Evolutionary conservation across 768 basidiomycete genomes (phyloP).

Genomic region (Pisolithus orientalis): DNA sequence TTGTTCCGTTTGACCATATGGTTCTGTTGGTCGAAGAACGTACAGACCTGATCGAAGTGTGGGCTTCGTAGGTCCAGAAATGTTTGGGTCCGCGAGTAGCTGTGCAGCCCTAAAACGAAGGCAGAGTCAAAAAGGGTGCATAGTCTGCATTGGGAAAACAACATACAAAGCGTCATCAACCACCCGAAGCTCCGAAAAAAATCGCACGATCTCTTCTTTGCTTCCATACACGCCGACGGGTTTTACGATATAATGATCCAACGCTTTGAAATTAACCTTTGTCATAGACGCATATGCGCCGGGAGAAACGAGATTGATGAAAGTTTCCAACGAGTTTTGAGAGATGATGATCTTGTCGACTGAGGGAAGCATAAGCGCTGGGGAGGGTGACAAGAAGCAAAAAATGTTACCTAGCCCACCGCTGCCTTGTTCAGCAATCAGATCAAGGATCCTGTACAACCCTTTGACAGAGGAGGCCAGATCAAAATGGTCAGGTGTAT

Average conservation of each 20-base stretch:
- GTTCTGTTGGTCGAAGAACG: conserved; percentile 19
- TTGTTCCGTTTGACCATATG: conserved; percentile 8
- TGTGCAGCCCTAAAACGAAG: conserved; percentile 2
- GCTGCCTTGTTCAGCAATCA: conserved; percentile 40
- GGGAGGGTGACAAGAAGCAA: background rate
- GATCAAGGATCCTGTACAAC: conserved; percentile 42
- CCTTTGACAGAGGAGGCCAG: conserved; percentile 24
- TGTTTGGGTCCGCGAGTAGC: conserved; percentile 1
- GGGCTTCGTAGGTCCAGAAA: conserved; percentile 8
- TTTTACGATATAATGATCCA: conserved; percentile 37
- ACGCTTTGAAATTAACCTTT: conserved; percentile 42
- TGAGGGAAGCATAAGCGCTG: conserved; percentile 9
- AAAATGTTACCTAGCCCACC: conserved; percentile 38
- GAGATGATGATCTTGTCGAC: conserved; percentile 54
- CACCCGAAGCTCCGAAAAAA: conserved; percentile 29
- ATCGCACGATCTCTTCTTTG: conserved; percentile 39
- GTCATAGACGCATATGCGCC: conserved; percentile 46
- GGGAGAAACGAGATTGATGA: conserved; percentile 40
- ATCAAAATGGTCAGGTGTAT: background rate
- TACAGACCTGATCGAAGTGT: conserved; percentile 44
- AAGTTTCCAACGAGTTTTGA: conserved; percentile 37
- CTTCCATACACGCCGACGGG: conserved; percentile 50
- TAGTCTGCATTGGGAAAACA: background rate
- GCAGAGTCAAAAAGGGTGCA: background rate
- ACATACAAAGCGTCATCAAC: conserved; percentile 32